Evolutionary conservation across 768 basidiomycete genomes (phyloP).

Genomic region (Galerina sulciceps): DNA sequence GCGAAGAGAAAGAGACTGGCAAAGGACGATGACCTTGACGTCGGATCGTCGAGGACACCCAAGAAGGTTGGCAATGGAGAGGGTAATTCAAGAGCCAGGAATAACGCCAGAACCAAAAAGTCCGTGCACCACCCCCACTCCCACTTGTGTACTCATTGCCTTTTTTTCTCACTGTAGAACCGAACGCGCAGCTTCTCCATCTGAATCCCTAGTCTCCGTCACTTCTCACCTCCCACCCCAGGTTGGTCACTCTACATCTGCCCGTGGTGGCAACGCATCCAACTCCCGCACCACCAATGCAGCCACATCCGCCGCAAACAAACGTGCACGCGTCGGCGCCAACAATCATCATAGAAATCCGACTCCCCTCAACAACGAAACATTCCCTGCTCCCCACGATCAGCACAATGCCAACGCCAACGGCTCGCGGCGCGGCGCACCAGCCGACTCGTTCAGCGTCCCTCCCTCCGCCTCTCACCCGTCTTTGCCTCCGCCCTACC

Average conservation of each 20-base stretch:
- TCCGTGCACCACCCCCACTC: conserved; percentile 33
- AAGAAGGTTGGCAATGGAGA: conserved; percentile 63
- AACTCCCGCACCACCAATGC: conserved; percentile 22
- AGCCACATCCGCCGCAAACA: conserved; percentile 34
- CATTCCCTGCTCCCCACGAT: conserved; percentile 30
- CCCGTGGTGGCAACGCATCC: conserved; percentile 29
- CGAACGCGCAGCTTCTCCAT: conserved; percentile 70
- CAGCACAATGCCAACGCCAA: conserved; percentile 27
- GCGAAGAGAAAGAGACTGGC: conserved; percentile 61
- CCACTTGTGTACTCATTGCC: conserved; percentile 11
- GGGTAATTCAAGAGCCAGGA: conserved; percentile 49
- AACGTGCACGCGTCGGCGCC: conserved; percentile 47
- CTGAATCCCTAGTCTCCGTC: conserved; percentile 75
- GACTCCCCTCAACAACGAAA: conserved; percentile 42
- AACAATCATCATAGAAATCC: conserved; percentile 44
- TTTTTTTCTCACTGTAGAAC: conserved; percentile 39
- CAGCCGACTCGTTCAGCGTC: conserved; percentile 43
- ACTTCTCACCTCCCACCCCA: conserved; percentile 63
- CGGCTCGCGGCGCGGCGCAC: conserved; percentile 34
- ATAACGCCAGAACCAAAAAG: conserved; percentile 64
- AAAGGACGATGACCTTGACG: conserved; percentile 70
- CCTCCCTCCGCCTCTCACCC: conserved; percentile 61
- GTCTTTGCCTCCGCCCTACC: conserved; percentile 55
- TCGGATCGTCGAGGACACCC: conserved; percentile 52
- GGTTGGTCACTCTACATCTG: conserved; percentile 31